Evolutionary conservation across 139 green algal species (phyloP), one percentile per base, ranked within the genome.

Genomic region (Closterium sp.): DNA sequence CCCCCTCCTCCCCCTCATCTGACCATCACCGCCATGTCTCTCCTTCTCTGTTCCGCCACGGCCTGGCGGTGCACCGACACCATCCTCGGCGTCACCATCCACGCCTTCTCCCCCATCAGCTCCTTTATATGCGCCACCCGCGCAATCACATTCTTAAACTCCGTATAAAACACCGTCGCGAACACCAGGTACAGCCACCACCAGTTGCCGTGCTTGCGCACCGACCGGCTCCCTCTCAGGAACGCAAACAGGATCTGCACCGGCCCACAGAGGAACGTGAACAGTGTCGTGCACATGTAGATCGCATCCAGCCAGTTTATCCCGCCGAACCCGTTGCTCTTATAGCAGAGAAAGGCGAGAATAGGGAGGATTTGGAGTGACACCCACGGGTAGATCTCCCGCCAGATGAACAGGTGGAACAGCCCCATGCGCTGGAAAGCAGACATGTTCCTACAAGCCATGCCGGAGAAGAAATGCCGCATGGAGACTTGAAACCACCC

Each of bases 401-500:
- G 85, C 85, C 85, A 88, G 8, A 88, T 32, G 33, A 88, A 88
- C 33, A 88, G 33, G 33, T 88, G 85, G 16, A 88, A 34, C 30
- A 88, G 30, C 33, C 85, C 85, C 16, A 88, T 16, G n/a, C 34
- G 33, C 30, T 88, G 85, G 30, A 43, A 34, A 16, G 33, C 30
- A 1, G 85, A 88, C 19, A 88, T 4, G 9, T 88, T 43, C 7
- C 85, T n/a, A 30, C 85, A 55, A 12, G 34, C 25, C 31, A 36
- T 36, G 85, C 28, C 85, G 8, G 85, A n/a, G 33, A 88, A 30
- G 34, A 88, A 36, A 33, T 88, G 85, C 7, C 34, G 33, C 85
- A 55, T 88, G 30, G 85, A 88, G n/a, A 92, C 89, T 30, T 92
- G 89, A 84, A 89, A 92, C 89, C 89, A 92, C 25, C 89, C 89